These are phyloP conservation scores for Lumnitzera racemosa DNA, from an alignment of 345 rosid species.

Conservation along the genomic window DNA sequence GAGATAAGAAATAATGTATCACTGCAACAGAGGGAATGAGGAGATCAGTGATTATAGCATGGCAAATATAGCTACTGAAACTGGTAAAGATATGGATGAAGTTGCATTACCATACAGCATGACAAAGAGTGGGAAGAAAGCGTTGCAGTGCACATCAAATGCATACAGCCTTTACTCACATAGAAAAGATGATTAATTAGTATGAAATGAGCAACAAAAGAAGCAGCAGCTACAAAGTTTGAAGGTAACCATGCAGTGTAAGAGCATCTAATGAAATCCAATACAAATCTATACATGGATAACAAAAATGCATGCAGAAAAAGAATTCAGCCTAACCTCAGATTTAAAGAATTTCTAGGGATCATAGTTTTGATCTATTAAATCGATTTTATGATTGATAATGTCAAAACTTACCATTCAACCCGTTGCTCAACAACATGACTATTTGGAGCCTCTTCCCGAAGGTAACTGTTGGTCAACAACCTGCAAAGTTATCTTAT, in stretches of 20 bases:
- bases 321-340: too few species aligned
- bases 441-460: constrained; percentile 95
- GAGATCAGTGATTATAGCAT: constrained; percentile 1
- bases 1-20: constrained; percentile 85
- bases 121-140: constrained; percentile 97
- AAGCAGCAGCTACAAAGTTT: background rate
- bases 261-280: too few species aligned
- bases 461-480: constrained; percentile 86
- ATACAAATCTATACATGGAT: too few species aligned
- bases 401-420: constrained; percentile 71
- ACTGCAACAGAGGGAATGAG: constrained; percentile 35
- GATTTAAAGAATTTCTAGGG: background rate
- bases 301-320: too few species aligned
- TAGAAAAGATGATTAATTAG: constrained; percentile 14
- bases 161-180: constrained; percentile 74
- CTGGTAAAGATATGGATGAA: background rate
- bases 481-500: constrained; percentile 39
- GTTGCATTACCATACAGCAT: constrained; percentile 71
- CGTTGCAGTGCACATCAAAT: constrained; percentile 99
- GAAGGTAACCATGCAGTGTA: too few species aligned
- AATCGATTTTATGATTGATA: background rate
- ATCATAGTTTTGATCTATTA: background rate
- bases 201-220: constrained; percentile 1
- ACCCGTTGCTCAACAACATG: constrained; percentile 98
- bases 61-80: background rate